These are phyloP conservation scores for Colletotrichum phormii DNA, from an alignment of 2,329 filamentous ascomycete species.

Conservation along the genomic window DNA sequence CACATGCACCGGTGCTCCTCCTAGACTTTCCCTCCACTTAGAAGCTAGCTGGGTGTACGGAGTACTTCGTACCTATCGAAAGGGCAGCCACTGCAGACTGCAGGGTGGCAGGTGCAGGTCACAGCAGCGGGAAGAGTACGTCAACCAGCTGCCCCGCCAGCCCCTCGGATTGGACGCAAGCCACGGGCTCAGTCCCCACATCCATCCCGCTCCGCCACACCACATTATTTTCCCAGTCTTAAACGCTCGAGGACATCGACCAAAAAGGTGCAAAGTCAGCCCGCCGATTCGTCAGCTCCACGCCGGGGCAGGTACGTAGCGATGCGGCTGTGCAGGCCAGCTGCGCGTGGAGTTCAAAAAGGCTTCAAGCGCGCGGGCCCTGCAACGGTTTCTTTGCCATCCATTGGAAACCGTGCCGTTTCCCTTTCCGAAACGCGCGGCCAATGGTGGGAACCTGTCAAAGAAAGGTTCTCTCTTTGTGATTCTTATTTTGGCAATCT, in stretches of 20 bases:
- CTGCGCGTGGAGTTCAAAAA: neutral
- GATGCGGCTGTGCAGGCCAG: conserved; percentile 27
- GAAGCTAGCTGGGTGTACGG: neutral
- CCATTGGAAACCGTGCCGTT: conserved; percentile 8
- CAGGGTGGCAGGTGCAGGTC: neutral
- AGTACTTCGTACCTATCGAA: too few species aligned
- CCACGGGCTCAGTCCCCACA: conserved; percentile 4
- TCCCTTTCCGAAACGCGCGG: conserved; percentile 27
- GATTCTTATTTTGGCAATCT: neutral
- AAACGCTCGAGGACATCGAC: neutral
- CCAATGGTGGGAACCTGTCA: conserved; percentile 8
- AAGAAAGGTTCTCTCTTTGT: neutral
- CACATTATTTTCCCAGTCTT: neutral
- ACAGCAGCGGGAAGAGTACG: neutral
- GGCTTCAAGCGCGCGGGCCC: conserved; percentile 4
- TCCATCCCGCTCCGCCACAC: conserved; percentile 30
- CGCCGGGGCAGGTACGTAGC: neutral
- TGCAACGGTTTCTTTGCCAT: conserved; percentile 1
- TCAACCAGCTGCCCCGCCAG: conserved; percentile 20
- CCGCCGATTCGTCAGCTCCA: conserved; percentile 20
- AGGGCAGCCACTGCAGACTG: too few species aligned
- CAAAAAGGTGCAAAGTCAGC: neutral
- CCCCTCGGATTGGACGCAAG: neutral
- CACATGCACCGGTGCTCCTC: neutral
- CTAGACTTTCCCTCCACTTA: too few species aligned